These are phyloP conservation scores for Aspergillus cejpii DNA, from an alignment of 2,329 filamentous ascomycete genomes.

Conservation along the genomic window DNA sequence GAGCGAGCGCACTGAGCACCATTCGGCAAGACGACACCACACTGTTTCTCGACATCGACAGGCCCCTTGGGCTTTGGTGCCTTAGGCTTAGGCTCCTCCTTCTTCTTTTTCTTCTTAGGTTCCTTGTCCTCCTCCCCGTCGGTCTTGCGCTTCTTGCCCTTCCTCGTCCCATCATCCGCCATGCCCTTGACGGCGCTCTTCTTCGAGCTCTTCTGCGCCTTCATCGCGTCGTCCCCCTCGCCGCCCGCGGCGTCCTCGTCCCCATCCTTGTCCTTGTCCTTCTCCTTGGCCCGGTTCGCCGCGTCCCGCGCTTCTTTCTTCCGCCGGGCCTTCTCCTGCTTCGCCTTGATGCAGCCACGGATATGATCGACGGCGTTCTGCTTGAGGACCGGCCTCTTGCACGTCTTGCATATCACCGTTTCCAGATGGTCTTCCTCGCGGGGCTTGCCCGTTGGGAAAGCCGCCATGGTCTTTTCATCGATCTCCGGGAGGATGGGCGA, in stretches of 20 bases:
- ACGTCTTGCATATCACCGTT: slow-evolving; percentile 83
- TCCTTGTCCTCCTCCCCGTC: slow-evolving; percentile 66
- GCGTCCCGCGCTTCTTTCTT: slow-evolving; percentile 71
- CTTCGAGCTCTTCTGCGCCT: slow-evolving; percentile 58
- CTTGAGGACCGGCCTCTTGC: slow-evolving; percentile 78
- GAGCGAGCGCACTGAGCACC: slow-evolving; percentile 81
- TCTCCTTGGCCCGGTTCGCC: slow-evolving; percentile 54
- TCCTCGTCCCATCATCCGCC: slow-evolving; percentile 52
- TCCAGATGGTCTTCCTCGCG: slow-evolving; percentile 76
- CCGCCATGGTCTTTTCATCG: slow-evolving; percentile 67
- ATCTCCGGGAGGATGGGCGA: slow-evolving; percentile 50
- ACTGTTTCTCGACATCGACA: slow-evolving; percentile 90
- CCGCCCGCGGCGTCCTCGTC: slow-evolving; percentile 43
- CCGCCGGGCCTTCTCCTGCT: slow-evolving; percentile 71
- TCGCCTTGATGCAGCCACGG: slow-evolving; percentile 72
- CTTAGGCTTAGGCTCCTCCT: slow-evolving; percentile 82
- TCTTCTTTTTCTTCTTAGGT: slow-evolving; percentile 88
- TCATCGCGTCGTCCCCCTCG: slow-evolving; percentile 42
- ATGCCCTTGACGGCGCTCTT: slow-evolving; percentile 50
- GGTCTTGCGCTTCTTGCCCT: slow-evolving; percentile 72
- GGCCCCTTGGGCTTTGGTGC: slow-evolving; percentile 80
- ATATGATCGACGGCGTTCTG: slow-evolving; percentile 72
- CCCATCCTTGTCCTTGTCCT: slow-evolving; percentile 42
- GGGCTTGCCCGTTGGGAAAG: slow-evolving; percentile 74
- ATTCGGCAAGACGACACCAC: slow-evolving; percentile 78